These are phyloP conservation scores for Citrullus mucosospermus DNA, from an alignment of 306 rosid genomes.

Conservation along the genomic window DNA sequence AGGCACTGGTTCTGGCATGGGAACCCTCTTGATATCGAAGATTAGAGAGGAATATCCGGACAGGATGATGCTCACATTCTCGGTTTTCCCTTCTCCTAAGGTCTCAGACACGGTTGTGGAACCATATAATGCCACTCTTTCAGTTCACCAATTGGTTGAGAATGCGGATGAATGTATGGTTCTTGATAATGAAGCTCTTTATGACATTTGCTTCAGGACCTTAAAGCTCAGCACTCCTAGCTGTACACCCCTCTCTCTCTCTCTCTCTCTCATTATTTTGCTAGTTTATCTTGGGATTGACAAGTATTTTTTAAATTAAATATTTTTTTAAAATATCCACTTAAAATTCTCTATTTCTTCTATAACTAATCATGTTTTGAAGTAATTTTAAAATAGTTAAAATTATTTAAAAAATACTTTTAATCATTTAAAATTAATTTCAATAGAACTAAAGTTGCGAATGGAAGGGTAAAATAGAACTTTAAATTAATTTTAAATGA, in stretches of 20 bases:
- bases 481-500: no score
- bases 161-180: slow-evolving; percentile 97
- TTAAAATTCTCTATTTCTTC: background rate
- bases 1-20: slow-evolving; percentile 96
- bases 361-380: background rate
- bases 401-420: no score
- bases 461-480: no score
- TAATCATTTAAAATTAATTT: no score
- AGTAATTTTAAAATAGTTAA: no score
- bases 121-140: slow-evolving; percentile 88
- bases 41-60: slow-evolving; percentile 91
- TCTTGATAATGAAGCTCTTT: slow-evolving; percentile 89
- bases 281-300: background rate
- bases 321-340: background rate
- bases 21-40: slow-evolving; percentile 78
- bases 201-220: slow-evolving; percentile 93
- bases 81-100: slow-evolving; percentile 92
- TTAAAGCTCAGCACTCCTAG: slow-evolving; percentile 94
- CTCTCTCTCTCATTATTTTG: background rate
- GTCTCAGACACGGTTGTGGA: slow-evolving; percentile 97
- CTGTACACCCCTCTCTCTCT: slow-evolving; percentile 31
- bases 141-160: slow-evolving; percentile 88
- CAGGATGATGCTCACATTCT: slow-evolving; percentile 91
- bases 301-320: background rate
- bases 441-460: no score